Evolutionary conservation across 2,329 filamentous ascomycete genomes (phyloP).

Genomic region (Phaeoacremonium minimum): DNA sequence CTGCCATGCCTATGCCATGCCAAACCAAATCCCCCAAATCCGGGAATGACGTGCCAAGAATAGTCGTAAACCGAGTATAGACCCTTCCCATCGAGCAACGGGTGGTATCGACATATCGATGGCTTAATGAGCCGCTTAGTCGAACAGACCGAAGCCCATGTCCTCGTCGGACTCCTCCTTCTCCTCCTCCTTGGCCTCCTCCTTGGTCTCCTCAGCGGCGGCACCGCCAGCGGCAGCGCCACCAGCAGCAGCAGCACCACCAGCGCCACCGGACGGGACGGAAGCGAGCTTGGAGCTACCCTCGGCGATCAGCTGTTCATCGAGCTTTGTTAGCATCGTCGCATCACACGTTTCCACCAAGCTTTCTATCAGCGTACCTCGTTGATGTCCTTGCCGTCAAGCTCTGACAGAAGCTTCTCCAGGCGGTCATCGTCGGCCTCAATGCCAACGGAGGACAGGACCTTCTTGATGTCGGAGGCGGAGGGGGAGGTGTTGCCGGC

Average conservation of each 20-base stretch:
- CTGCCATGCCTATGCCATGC: too few species aligned
- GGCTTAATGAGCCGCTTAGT: too few species aligned
- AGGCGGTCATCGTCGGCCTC: constrained; percentile 89
- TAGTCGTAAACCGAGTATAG: too few species aligned
- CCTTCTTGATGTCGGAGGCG: constrained; percentile 77
- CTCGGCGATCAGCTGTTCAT: constrained; percentile 75
- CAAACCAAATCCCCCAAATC: too few species aligned
- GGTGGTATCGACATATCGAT: too few species aligned
- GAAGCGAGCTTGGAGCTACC: constrained; percentile 93
- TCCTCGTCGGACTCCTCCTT: constrained; percentile 72
- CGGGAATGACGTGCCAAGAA: too few species aligned
- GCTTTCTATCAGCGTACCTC: too few species aligned
- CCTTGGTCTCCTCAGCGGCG: constrained; percentile 57
- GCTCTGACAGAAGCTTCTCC: constrained; percentile 81
- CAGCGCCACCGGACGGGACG: constrained; percentile 81
- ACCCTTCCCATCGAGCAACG: too few species aligned
- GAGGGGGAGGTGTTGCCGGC: constrained; percentile 89
- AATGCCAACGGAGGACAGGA: constrained; percentile 91
- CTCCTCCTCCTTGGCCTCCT: constrained; percentile 72
- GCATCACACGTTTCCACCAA: too few species aligned
- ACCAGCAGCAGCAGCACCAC: constrained; percentile 60
- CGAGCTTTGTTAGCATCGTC: not conserved
- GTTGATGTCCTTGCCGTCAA: constrained; percentile 87
- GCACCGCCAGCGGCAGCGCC: constrained; percentile 65
- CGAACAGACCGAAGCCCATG: constrained; percentile 74